phyloP scores from a whole-genome alignment of 257 asterid species.

The Solanum stenotomum region DNA sequence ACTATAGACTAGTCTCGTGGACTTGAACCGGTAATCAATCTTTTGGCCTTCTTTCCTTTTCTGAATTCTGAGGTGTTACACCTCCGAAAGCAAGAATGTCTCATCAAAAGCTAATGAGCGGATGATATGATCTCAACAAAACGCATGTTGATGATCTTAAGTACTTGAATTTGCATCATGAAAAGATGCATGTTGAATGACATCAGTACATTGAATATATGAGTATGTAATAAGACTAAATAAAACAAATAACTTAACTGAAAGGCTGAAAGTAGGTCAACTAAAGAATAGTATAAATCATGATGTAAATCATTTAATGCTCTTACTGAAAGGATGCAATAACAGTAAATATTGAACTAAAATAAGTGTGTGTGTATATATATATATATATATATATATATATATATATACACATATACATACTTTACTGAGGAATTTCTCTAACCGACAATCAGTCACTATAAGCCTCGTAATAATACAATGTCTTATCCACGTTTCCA shows the following conservation, averaged over 20 bases:
- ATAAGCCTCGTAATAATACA: neutral
- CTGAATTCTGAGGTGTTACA: neutral
- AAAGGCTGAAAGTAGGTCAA: neutral
- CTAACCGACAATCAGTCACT: neutral
- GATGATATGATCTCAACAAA: neutral
- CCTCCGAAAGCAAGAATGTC: neutral
- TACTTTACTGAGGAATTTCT: neutral
- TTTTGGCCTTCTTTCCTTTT: neutral
- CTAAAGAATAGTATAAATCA: too few relatives aligned
- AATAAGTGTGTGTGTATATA: too few relatives aligned
- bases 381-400: too few relatives aligned
- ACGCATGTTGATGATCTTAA: neutral
- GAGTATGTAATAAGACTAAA: neutral
- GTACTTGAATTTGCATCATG: neutral
- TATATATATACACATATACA: too few relatives aligned
- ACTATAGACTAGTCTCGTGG: neutral
- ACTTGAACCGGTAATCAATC: neutral
- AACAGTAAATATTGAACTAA: too few relatives aligned
- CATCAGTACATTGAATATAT: neutral
- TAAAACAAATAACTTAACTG: too few relatives aligned
- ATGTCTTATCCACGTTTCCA: accelerated
- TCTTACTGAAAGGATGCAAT: too few relatives aligned
- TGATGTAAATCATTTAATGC: too few relatives aligned
- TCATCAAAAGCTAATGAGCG: neutral
- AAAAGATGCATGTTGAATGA: neutral